A percentile compares a stretch with the other conserved stretches of the same genome.
These are phyloP conservation scores for Petunia secreta DNA, from an alignment of 257 asterid genomes.

Conservation along the genomic window DNA sequence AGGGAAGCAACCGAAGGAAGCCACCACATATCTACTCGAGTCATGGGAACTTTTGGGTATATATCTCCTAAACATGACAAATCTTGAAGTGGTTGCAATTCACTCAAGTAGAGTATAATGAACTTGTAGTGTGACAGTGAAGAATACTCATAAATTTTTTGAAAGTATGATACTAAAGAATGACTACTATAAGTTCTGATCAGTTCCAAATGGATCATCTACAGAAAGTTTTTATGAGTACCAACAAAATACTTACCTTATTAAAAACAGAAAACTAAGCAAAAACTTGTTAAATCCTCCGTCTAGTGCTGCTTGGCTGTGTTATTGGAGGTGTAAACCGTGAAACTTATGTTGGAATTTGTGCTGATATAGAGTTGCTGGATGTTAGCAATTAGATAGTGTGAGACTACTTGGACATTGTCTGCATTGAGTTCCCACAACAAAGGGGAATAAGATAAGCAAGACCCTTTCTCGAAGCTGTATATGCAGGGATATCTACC, in stretches of 20 bases:
- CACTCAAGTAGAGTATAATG: conserved; percentile 1
- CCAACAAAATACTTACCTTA: background rate
- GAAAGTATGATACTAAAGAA: background rate
- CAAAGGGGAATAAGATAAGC: background rate
- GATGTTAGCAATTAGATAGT: background rate
- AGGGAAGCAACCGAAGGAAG: conserved; percentile 98
- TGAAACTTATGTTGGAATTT: conserved; percentile 8
- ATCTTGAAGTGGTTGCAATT: conserved; percentile 8
- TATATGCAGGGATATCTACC: conserved; percentile 3
- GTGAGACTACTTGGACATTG: background rate
- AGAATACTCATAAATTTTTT: background rate
- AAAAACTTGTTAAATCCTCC: background rate
- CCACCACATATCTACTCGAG: conserved; percentile 91
- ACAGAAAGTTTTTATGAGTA: background rate
- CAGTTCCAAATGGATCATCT: conserved; percentile 17
- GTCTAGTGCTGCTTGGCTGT: conserved; percentile 9
- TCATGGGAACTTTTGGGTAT: conserved; percentile 99
- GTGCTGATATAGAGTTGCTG: background rate
- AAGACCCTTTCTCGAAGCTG: background rate
- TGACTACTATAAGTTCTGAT: background rate
- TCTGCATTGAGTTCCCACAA: conserved; percentile 8
- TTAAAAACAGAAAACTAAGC: too few relatives aligned
- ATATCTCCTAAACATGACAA: conserved; percentile 25
- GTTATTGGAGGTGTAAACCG: conserved; percentile 9
- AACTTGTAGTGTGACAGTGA: conserved; percentile 13